These are phyloP conservation scores for Jatropha podagrica DNA, from an alignment of 441 rosid species.

Conservation along the genomic window DNA sequence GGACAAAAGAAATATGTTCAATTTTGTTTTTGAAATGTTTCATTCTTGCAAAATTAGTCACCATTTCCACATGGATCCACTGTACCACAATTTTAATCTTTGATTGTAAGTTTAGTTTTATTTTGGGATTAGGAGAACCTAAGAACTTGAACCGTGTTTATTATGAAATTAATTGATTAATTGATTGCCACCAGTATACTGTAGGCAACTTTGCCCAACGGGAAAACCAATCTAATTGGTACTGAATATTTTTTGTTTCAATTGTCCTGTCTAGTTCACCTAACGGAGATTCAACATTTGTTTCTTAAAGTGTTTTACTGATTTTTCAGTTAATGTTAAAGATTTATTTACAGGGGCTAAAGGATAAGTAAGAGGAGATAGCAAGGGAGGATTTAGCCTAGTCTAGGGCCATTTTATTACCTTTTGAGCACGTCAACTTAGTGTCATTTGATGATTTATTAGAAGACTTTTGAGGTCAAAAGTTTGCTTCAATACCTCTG, in stretches of 20 bases:
- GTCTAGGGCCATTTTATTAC: neutral
- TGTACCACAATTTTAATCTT: no score
- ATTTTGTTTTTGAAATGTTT: neutral
- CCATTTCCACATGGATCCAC: neutral
- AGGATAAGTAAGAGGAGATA: neutral
- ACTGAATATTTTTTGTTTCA: neutral
- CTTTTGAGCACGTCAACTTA: neutral
- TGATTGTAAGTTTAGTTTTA: neutral
- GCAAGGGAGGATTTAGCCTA: neutral
- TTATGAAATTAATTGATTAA: neutral
- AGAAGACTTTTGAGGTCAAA: neutral
- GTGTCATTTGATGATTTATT: neutral
- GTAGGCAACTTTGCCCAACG: neutral
- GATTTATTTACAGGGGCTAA: slow-evolving; percentile 1
- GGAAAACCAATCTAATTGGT: neutral
- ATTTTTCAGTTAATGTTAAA: neutral
- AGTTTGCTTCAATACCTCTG: neutral
- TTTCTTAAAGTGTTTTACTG: neutral
- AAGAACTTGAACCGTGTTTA: neutral
- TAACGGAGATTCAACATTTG: neutral
- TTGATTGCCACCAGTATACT: neutral
- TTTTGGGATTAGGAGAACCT: neutral
- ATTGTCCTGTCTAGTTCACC: neutral
- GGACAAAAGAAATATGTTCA: neutral
- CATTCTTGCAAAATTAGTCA: neutral